Conservation (phyloP, 2,329 filamentous ascomycete species). For the Fusarium falciforme region DNA sequence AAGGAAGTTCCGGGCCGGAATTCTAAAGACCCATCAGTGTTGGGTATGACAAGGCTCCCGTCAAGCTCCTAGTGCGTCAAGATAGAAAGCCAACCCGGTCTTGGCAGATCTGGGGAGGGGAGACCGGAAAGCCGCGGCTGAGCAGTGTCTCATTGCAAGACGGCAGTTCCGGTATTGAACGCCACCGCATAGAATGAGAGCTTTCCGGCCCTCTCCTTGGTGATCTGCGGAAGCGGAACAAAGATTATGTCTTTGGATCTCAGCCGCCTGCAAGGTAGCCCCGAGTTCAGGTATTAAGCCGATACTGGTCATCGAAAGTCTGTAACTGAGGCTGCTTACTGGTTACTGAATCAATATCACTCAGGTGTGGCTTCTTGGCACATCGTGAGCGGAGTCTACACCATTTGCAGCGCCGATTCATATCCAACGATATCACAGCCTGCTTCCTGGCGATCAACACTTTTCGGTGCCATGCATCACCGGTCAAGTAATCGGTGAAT, state of each 20-base stretch:
- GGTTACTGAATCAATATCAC: background rate
- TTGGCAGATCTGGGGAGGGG: background rate
- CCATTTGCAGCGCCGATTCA: background rate
- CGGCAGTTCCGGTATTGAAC: background rate
- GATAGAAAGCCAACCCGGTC: background rate
- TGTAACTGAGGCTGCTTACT: background rate
- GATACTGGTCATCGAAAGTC: background rate
- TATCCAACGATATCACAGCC: background rate
- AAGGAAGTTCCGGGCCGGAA: background rate
- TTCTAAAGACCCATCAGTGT: background rate
- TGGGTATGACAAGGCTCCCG: background rate
- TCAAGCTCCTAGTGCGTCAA: too few relatives aligned
- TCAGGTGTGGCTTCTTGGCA: background rate
- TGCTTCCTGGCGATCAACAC: too few relatives aligned
- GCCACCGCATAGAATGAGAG: background rate
- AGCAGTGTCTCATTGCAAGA: background rate
- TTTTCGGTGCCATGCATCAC: background rate
- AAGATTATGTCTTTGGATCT: background rate
- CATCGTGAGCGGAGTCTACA: background rate
- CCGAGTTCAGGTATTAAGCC: background rate
- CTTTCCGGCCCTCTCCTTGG: background rate
- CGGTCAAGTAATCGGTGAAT: background rate
- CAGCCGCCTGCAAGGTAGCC: background rate
- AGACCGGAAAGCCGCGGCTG: background rate
- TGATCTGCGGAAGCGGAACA: background rate